A percentile compares a stretch with the other conserved stretches of the same genome.
These are phyloP conservation scores for Ganoderma resinaceum DNA, from an alignment of 1,284 basidiomycete species.

Conservation along the genomic window DNA sequence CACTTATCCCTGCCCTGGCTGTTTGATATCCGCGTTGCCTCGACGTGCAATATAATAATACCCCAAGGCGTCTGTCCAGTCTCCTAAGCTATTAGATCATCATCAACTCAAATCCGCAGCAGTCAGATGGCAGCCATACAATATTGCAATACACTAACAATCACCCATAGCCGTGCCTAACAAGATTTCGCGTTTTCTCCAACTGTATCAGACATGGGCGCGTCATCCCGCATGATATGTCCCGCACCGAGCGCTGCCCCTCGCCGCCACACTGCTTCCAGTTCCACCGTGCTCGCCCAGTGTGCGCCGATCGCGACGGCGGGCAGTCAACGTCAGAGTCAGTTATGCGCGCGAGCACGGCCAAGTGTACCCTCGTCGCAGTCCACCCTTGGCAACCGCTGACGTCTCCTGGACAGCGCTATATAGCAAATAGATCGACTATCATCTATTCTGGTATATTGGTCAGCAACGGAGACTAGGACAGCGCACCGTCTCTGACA, in stretches of 20 bases:
- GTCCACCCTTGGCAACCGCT: background rate
- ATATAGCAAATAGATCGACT: too few species aligned
- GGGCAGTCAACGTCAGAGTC: background rate
- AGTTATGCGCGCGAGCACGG: background rate
- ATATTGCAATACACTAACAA: background rate
- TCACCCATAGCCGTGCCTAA: constrained; percentile 1
- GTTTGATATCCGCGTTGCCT: background rate
- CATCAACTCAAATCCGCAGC: background rate
- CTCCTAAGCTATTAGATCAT: background rate
- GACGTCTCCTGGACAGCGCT: background rate
- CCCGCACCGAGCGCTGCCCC: background rate
- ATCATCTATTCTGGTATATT: too few species aligned
- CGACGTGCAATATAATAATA: background rate
- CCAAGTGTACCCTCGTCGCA: background rate
- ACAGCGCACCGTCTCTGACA: background rate
- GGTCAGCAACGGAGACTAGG: too few species aligned
- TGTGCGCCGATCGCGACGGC: background rate
- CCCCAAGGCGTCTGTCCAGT: background rate
- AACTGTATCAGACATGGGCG: background rate
- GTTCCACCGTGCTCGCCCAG: background rate
- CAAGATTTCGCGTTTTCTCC: background rate
- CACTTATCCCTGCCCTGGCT: background rate
- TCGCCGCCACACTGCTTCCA: background rate
- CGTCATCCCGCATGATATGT: background rate
- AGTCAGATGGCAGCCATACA: background rate